A percentile compares a stretch with the other conserved stretches of the same genome.
These are phyloP conservation scores for Cyberlindnera saturnus DNA, from an alignment of 805 yeast genomes.

Conservation along the genomic window DNA sequence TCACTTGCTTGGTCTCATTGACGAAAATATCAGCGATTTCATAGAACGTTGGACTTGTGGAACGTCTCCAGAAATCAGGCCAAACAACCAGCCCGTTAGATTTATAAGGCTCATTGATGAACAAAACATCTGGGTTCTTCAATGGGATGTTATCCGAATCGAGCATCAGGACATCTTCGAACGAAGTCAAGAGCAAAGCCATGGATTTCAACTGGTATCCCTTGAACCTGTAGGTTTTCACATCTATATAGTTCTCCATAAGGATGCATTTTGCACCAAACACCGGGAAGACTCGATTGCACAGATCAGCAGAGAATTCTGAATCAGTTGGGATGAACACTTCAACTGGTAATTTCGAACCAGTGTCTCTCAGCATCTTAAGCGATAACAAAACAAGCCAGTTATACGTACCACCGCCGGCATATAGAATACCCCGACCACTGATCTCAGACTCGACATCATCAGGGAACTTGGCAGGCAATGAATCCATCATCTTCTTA, in stretches of 20 bases:
- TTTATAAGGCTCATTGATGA: constrained; percentile 27
- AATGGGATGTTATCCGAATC: constrained; percentile 71
- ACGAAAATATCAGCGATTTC: constrained; percentile 44
- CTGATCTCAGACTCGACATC: constrained; percentile 26
- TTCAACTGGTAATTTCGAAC: constrained; percentile 73
- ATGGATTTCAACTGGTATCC: constrained; percentile 67
- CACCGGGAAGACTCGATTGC: constrained; percentile 62
- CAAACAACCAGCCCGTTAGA: constrained; percentile 45
- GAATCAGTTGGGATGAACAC: constrained; percentile 66
- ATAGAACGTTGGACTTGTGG: constrained; percentile 55
- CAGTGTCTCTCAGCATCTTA: constrained; percentile 50
- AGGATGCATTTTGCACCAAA: constrained; percentile 57
- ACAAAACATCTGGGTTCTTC: constrained; percentile 41
- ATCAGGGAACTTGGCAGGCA: constrained; percentile 38
- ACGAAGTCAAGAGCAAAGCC: constrained; percentile 70
- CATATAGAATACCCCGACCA: constrained; percentile 60
- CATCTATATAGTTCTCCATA: constrained; percentile 38
- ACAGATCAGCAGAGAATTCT: constrained; percentile 68
- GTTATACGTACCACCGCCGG: constrained; percentile 72
- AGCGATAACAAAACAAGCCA: constrained; percentile 55
- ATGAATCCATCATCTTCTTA: constrained; percentile 19
- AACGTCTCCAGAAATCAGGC: constrained; percentile 72
- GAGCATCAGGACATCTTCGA: constrained; percentile 65
- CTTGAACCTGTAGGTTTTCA: constrained; percentile 38
- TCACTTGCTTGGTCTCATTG: constrained; percentile 25